Evolutionary conservation across 257 asterid species (phyloP).

Genomic region (Coffea eugenioides): DNA sequence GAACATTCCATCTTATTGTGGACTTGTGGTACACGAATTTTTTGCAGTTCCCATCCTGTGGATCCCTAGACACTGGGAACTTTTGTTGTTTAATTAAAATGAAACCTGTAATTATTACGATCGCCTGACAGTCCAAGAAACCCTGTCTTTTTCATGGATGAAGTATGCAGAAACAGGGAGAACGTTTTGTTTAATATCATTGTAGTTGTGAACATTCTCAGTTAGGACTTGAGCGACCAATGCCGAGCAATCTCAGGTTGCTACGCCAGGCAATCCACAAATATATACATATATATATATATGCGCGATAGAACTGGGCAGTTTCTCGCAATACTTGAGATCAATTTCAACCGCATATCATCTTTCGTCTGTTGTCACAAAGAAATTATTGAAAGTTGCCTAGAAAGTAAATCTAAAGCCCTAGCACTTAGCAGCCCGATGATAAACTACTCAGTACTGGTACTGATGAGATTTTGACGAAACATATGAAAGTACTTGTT

Average conservation of each 20-base stretch:
- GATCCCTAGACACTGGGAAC: constrained; percentile 13
- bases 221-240: background rate
- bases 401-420: background rate
- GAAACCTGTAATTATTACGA: background rate
- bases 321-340: background rate
- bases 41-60: background rate
- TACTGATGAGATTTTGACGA: background rate
- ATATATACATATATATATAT: background rate
- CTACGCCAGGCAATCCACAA: constrained; percentile 7
- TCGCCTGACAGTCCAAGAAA: constrained; percentile 44
- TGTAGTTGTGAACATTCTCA: background rate
- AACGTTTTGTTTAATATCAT: constrained; percentile 18
- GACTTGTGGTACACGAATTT: background rate
- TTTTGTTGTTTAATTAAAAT: constrained; percentile 1
- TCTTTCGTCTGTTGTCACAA: background rate
- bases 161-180: constrained; percentile 22
- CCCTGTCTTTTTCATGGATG: constrained; percentile 28
- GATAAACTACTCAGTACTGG: too few species aligned
- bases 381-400: background rate
- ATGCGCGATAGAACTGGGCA: background rate
- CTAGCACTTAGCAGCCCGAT: background rate
- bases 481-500: background rate
- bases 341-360: background rate
- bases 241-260: constrained; percentile 5
- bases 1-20: constrained; percentile 7